These are phyloP conservation scores for Penicillium polonicum DNA, from an alignment of 2,329 filamentous ascomycete species.

Conservation along the genomic window DNA sequence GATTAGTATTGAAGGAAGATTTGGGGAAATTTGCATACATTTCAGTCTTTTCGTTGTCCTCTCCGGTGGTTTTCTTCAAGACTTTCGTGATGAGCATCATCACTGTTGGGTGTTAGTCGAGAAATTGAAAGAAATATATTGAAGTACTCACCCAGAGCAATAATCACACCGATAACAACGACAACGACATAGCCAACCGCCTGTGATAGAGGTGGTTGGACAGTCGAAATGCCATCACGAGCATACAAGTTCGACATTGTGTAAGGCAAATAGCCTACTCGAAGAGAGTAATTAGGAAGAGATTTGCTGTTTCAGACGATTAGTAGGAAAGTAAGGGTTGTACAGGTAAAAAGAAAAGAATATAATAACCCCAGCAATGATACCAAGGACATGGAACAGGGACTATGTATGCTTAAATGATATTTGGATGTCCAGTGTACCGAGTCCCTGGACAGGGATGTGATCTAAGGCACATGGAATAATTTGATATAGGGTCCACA, in stretches of 20 bases:
- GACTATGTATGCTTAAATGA: slow-evolving; percentile 12
- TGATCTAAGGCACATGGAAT: not conserved
- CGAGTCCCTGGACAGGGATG: not conserved
- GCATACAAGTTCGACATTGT: slow-evolving; percentile 17
- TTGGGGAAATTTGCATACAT: no score
- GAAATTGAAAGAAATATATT: no score
- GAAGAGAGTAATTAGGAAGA: no score
- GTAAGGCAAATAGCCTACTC: not conserved
- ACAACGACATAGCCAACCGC: slow-evolving; percentile 46
- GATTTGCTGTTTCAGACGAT: not conserved
- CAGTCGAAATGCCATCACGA: slow-evolving; percentile 19
- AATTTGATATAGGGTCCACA: slow-evolving; percentile 5
- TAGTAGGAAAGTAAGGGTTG: not conserved
- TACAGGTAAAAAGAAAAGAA: not conserved
- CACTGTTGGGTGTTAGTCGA: no score
- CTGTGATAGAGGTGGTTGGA: slow-evolving; percentile 38
- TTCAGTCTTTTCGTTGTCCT: no score
- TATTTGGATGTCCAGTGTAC: not conserved
- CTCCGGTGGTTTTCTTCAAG: no score
- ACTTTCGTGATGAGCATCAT: no score
- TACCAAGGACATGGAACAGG: slow-evolving; percentile 4
- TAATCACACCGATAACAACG: slow-evolving; percentile 36
- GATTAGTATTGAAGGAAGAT: no score
- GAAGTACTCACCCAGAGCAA: slow-evolving; percentile 37
- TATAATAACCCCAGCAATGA: not conserved